phyloP scores from a whole-genome alignment of 176 grass and related monocot genomes.

The Typha latifolia region DNA sequence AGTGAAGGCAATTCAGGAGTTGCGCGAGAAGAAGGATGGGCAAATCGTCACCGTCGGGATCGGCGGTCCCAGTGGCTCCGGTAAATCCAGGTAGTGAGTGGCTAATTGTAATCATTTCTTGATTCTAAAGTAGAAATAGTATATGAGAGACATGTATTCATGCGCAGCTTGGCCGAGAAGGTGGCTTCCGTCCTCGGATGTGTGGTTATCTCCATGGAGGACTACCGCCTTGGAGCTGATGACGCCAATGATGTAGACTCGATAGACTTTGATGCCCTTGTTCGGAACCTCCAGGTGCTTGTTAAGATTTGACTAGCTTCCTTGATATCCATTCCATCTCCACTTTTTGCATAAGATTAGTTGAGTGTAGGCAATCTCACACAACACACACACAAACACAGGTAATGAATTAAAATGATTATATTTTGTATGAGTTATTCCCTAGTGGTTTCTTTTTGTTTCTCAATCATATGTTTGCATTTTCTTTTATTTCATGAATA shows the following conservation, averaged over 20 bases:
- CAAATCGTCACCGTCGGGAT: conserved; percentile 79
- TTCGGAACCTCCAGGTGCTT: conserved; percentile 57
- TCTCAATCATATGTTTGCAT: too few species aligned
- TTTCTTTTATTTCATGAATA: too few species aligned
- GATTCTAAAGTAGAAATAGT: too few species aligned
- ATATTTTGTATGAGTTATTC: too few species aligned
- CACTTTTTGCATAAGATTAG: too few species aligned
- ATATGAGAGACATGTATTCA: neutral
- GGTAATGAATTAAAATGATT: too few species aligned
- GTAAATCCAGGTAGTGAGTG: conserved; percentile 56
- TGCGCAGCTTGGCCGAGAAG: conserved; percentile 78
- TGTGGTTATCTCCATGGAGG: conserved; percentile 92
- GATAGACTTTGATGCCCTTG: conserved; percentile 64
- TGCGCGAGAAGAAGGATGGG: conserved; percentile 89
- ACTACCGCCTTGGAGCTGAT: conserved; percentile 71
- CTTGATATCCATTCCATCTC: too few species aligned
- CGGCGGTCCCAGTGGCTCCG: conserved; percentile 85
- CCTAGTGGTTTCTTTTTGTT: too few species aligned
- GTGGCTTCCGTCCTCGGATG: conserved; percentile 85
- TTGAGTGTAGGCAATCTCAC: too few species aligned
- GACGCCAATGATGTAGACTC: conserved; percentile 70
- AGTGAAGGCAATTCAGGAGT: conserved; percentile 95
- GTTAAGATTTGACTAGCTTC: conserved; percentile 3
- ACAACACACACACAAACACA: too few species aligned
- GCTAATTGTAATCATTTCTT: too few species aligned